Base-by-base conservation (phyloP, 805 yeast species). In the Candida montana region DNA sequence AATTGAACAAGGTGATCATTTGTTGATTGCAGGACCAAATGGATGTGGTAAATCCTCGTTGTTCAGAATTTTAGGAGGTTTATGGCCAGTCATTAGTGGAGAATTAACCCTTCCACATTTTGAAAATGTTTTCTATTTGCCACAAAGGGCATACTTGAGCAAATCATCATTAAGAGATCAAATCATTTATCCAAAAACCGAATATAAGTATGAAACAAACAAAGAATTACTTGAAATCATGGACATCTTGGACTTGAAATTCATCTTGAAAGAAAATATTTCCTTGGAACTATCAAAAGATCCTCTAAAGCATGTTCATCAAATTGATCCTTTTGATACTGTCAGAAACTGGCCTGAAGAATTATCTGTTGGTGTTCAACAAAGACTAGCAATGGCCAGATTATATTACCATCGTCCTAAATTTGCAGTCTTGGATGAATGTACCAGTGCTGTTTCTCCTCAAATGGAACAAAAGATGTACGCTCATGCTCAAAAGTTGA, bases 21-120 rank as follows among this genome's bases (percentile, higher is more conserved):
- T 90, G 38, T 70, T 90, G 40, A 89, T 90, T 58, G 89, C 91
- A 9, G 98, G 98, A 0, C 97, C 97, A 12, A 90, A 90, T 57
- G 98, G 98, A 1, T 85, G 95, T 48, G 98, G 98, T 21, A 90
- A 90, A 64, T 89, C 96, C 0, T 90, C 97, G 0, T 67, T 90
- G 43, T 90, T 90, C 62, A 75, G 98, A 57, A 77, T 90, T 54
- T 72, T 90, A 35, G 96, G 97, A 41, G 96, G 96, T 0, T 69
- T 90, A 50, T 90, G 98, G 98, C 95, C 93, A 3, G 81, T 89
- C 17, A 68, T 73, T 34, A 64, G 67, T 26, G 76, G 75, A 26
- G 61, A 65, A 19, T 72, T 86, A 31, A 73, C 73, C 6, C 76
- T 85, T 21, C 95, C 95, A 7, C 69, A 71, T 32, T 66, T 75